Evolutionary conservation across 2,329 filamentous ascomycete genomes (phyloP), one percentile per base, ranked within the genome.

Genomic region (Alternaria panax): DNA sequence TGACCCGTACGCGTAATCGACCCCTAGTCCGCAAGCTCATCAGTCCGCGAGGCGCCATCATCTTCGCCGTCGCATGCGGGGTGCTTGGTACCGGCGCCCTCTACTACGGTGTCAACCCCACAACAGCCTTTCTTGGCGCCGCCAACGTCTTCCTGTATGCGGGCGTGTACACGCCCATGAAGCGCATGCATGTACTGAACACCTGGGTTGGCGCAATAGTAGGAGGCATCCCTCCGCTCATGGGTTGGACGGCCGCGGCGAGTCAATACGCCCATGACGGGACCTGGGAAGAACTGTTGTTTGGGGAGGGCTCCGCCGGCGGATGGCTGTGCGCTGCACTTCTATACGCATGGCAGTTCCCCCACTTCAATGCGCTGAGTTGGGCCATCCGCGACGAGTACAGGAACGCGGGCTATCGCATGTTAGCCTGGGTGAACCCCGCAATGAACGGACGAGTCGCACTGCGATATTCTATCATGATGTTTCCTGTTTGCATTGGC

Each of bases 201-300:
- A 99, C 95, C 0, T 99, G 95, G 95, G 86, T 96, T 16, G 95
- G 95, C 16, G 95, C 93, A 4, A 79, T 99, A 0, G 92, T 99
- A 0, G 95, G 95, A 62, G 93, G 90, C 1, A 96, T 99, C 57
- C 94, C 95, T 0, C 95, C 95, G 0, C 80, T 99, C 30, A 99
- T 99, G 95, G 95, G 95, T 65, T 99, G 95, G 95, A 92, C 93
- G 16, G 95, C 95, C 0, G 95, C 95, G 0, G 93, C 93, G 0
- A 93, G 93, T 51, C 92, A 97, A 78, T 90, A 89, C 43, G 93
- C 93, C 8, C 79, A 80, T 28, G 71, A 74, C 7, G 77, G 75
- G 4, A 89, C 87, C 11, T 95, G 91, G 89, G 84, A 86, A 48
- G 92, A 95, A 73, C 85, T 96, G 38, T 82, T 96, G 0, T 86